Percentiles rank a stretch among this genome's conserved stretches.
These are phyloP conservation scores for Sporobolomyces pararoseus DNA, from an alignment of 768 basidiomycete species.

Conservation along the genomic window DNA sequence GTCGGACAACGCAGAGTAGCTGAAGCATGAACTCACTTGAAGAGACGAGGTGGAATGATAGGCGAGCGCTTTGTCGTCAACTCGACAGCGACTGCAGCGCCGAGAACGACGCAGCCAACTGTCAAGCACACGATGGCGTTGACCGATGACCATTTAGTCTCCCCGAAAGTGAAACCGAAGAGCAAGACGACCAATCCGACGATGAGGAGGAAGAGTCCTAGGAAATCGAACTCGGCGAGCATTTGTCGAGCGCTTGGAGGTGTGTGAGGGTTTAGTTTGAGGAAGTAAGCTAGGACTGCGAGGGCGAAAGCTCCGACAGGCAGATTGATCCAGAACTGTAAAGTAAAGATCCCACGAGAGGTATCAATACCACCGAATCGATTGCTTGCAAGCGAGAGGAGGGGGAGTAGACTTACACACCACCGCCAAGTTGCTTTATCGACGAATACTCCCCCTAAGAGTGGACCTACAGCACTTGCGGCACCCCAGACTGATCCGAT, in stretches of 20 bases:
- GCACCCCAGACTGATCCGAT: conserved; percentile 55
- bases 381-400: too few species aligned
- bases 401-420: conserved; percentile 48
- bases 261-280: conserved; percentile 49
- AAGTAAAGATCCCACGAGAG: too few species aligned
- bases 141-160: conserved; percentile 35
- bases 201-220: conserved; percentile 50
- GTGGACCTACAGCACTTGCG: conserved; percentile 68
- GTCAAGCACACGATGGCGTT: conserved; percentile 40
- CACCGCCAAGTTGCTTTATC: conserved; percentile 69
- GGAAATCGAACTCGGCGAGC: conserved; percentile 49
- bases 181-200: conserved; percentile 48
- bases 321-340: conserved; percentile 45
- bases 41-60: conserved; percentile 50
- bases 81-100: conserved; percentile 42
- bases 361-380: too few species aligned
- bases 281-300: conserved; percentile 48
- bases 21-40: conserved; percentile 41
- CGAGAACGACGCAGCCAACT: conserved; percentile 39
- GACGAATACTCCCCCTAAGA: conserved; percentile 48
- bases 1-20: neutral
- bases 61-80: conserved; percentile 48
- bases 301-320: conserved; percentile 49
- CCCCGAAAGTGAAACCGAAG: conserved; percentile 47
- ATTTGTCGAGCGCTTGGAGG: conserved; percentile 44